phyloP scores from a whole-genome alignment of 192 early-diverging fungal species.

The Geranomyces michiganensis region DNA sequence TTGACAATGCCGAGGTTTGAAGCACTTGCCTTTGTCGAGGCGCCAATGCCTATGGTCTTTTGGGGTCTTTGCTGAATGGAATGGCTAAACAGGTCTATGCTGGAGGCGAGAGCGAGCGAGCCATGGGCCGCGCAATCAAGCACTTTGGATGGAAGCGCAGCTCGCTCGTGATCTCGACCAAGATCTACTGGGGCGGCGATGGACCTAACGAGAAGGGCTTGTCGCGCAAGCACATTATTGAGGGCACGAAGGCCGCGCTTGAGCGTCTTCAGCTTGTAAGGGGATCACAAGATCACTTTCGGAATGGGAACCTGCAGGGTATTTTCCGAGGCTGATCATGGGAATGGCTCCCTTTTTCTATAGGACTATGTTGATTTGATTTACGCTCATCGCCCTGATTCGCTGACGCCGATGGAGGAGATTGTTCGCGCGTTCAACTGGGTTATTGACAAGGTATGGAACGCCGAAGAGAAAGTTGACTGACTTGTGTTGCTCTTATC shows the following conservation, averaged over 20 bases:
- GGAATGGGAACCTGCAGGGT: too few relatives aligned
- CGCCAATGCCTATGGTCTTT: too few relatives aligned
- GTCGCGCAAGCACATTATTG: constrained; percentile 83
- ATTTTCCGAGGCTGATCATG: neutral
- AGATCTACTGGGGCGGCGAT: constrained; percentile 53
- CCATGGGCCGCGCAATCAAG: constrained; percentile 78
- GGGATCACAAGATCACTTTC: neutral
- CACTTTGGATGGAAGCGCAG: constrained; percentile 73
- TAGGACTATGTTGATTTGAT: constrained; percentile 59
- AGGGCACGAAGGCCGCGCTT: constrained; percentile 73
- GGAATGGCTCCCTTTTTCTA: too few relatives aligned
- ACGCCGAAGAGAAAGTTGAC: too few relatives aligned
- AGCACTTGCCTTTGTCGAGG: too few relatives aligned
- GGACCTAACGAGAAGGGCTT: constrained; percentile 73
- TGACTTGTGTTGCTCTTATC: too few relatives aligned
- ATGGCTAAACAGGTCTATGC: constrained; percentile 59
- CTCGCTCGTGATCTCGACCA: constrained; percentile 78
- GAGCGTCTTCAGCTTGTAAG: constrained; percentile 63
- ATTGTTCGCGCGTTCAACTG: constrained; percentile 82
- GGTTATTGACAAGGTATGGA: too few relatives aligned
- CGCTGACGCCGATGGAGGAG: constrained; percentile 81
- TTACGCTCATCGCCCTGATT: constrained; percentile 81
- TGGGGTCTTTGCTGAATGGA: too few relatives aligned
- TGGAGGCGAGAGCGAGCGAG: constrained; percentile 72
- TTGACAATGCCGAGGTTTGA: constrained; percentile 54